phyloP scores from a whole-genome alignment of 345 rosid species.

The Salix suchowensis region DNA sequence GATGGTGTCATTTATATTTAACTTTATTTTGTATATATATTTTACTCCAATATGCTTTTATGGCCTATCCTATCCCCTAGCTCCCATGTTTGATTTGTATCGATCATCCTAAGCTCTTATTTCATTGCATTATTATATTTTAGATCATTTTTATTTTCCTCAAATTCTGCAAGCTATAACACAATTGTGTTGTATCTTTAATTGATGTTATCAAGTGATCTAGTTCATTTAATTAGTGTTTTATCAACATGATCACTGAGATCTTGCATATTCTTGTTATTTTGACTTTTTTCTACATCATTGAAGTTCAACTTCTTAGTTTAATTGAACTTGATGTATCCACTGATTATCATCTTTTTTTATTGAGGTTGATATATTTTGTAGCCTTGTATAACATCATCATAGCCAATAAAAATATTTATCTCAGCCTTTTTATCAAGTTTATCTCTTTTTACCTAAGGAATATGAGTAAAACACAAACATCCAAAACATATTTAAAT shows the following conservation, averaged over 20 bases:
- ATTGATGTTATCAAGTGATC: background rate
- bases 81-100: background rate
- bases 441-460: background rate
- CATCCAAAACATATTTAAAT: background rate
- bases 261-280: background rate
- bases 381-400: background rate
- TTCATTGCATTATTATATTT: background rate
- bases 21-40: background rate
- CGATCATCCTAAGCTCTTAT: background rate
- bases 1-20: background rate
- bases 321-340: background rate
- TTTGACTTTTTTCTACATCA: no score
- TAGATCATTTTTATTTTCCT: background rate
- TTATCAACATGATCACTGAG: background rate
- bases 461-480: background rate
- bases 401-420: background rate
- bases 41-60: background rate
- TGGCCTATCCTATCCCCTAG: background rate
- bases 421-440: background rate
- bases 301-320: background rate
- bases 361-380: background rate
- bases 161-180: background rate
- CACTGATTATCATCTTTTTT: background rate
- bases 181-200: background rate
- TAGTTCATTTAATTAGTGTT: background rate